Evolutionary conservation across 2,329 filamentous ascomycete genomes (phyloP), one percentile per base, ranked within the genome.

Genomic region (Gremmenia infestans): DNA sequence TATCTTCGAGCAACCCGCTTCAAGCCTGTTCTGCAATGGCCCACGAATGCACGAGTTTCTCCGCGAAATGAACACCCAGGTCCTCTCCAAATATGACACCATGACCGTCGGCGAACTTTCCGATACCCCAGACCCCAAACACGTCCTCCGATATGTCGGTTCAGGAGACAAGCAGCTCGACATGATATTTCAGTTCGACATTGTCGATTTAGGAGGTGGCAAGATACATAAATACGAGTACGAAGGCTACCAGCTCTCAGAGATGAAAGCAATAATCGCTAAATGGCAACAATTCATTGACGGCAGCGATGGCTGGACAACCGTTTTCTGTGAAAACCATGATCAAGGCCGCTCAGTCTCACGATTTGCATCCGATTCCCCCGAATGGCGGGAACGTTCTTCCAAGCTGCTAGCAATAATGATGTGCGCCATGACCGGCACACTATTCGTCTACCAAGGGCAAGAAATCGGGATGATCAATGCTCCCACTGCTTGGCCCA

Each of bases 21-120:
- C 72, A 23, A 65, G 76, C n/a, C 73, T 84, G 48, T 87, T 82
- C 64, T 82, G 81, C 69, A 88, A 89, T 63, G 86, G 86, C 0
- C 86, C 87, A 0, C 75, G 81, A 4, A 83, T 90, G 70, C 82
- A 86, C 65, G 85, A 89, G 66, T 89, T 82, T 62, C 71, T 89
- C 19, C 65, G 72, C 3, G 87, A 88, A 68, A 87, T 90, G 81
- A 77, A 84, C 52, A 74, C 74, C 1, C 66, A 77, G 37, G 75
- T 89, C 2, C 72, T 88, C 1, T 72, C 72, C 55, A 71, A 77
- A 47, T 88, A 88, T 68, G 79, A 82, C 54, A 80, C 82, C n/a
- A 81, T 89, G 70, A 88, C 85, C 0, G 85, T 89, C 0, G 87
- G 87, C 49, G 87, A 90, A 70, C 79, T 88, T 25, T 83, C 85